Conservation (phyloP, 116 monocot genomes). For the Cymodocea nodosa region DNA sequence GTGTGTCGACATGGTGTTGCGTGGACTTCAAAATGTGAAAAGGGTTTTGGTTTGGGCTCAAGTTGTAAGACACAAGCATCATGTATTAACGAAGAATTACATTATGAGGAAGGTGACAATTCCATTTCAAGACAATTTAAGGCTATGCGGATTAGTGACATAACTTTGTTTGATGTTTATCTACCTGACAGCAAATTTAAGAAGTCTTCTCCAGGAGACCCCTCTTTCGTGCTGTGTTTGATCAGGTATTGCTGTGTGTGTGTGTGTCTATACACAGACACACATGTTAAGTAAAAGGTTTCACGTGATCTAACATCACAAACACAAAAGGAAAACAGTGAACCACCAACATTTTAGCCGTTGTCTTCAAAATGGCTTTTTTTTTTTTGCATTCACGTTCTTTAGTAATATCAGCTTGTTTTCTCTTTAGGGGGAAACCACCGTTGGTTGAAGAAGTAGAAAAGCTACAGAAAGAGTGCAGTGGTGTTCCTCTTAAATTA, state of each 20-base stretch:
- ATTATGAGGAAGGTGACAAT: constrained; percentile 3
- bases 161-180: constrained; percentile 61
- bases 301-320: no score
- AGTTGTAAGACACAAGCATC: background rate
- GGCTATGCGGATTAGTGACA: constrained; percentile 34
- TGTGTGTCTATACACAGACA: no score
- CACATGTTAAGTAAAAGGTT: no score
- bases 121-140: constrained; percentile 12
- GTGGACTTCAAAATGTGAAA: constrained; percentile 49
- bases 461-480: constrained; percentile 28
- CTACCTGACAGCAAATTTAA: constrained; percentile 76
- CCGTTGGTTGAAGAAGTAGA: constrained; percentile 46
- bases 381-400: no score
- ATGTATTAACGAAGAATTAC: constrained; percentile 5
- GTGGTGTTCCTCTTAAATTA: constrained; percentile 54
- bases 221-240: constrained; percentile 56
- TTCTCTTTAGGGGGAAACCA: constrained; percentile 43
- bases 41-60: background rate
- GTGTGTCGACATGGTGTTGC: constrained; percentile 55
- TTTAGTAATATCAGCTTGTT: background rate
- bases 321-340: no score
- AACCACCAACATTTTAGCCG: no score
- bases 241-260: constrained; percentile 21
- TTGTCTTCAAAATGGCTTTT: no score
- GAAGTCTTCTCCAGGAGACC: constrained; percentile 65